These are phyloP conservation scores for Musa schizocarpa DNA, from an alignment of 176 grass and related monocot species.

Conservation along the genomic window DNA sequence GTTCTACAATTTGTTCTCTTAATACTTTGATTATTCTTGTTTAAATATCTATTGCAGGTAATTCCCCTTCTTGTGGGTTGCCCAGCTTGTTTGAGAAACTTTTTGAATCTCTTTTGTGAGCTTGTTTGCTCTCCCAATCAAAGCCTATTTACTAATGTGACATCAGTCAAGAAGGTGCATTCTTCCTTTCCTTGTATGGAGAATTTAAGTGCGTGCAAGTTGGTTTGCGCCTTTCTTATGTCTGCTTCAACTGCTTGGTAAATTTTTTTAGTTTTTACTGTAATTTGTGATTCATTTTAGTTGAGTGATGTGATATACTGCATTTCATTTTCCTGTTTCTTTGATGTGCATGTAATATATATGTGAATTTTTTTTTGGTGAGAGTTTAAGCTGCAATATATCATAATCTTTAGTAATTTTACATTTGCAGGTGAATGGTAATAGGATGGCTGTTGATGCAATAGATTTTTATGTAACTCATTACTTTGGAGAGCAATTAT, in stretches of 20 bases:
- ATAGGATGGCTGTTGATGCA: conserved; percentile 51
- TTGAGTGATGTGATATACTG: too few relatives aligned
- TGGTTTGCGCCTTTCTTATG: too few relatives aligned
- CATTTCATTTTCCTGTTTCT: too few relatives aligned
- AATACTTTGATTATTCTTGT: conserved; percentile 1
- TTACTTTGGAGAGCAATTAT: conserved; percentile 63
- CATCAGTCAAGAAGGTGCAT: conserved; percentile 65
- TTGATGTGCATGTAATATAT: too few relatives aligned
- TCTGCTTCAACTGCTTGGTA: not conserved
- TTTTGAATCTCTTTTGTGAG: conserved; percentile 89
- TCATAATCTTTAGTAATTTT: conserved; percentile 20
- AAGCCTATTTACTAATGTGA: conserved; percentile 94
- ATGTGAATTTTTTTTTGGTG: not conserved
- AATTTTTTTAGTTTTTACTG: not conserved
- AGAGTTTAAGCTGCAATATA: conserved; percentile 10
- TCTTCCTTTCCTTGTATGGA: conserved; percentile 19
- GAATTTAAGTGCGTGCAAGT: too few relatives aligned
- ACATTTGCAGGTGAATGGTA: conserved; percentile 53
- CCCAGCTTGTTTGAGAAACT: conserved; percentile 97
- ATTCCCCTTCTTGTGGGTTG: conserved; percentile 99
- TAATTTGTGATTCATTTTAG: not conserved
- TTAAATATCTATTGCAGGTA: conserved; percentile 44
- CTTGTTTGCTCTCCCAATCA: conserved; percentile 93
- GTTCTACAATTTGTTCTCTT: not conserved
- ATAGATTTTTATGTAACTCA: conserved; percentile 79